phyloP scores from a whole-genome alignment of 306 rosid genomes.

The Medicago arabica region DNA sequence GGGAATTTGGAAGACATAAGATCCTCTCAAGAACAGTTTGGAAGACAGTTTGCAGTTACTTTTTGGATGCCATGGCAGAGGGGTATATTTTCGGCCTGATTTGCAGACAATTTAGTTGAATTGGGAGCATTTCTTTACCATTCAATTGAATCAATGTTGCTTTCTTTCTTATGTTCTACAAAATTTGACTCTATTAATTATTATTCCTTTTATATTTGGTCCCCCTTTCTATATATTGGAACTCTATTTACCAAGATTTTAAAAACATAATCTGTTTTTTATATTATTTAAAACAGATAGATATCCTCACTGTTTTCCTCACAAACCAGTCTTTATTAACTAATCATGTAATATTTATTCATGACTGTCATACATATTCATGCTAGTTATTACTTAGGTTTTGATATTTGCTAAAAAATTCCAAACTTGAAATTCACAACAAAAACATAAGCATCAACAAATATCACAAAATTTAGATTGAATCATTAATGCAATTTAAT shows the following conservation, averaged over 20 bases:
- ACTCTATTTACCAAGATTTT: neutral
- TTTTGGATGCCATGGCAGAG: too few relatives aligned
- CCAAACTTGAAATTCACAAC: too few relatives aligned
- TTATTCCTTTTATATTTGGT: slow-evolving; percentile 11
- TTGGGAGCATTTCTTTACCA: neutral
- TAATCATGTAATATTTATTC: neutral
- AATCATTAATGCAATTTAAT: too few relatives aligned
- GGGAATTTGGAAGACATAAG: too few relatives aligned
- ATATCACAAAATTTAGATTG: too few relatives aligned
- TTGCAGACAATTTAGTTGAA: neutral
- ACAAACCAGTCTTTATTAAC: neutral
- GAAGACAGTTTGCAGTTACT: too few relatives aligned
- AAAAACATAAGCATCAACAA: too few relatives aligned
- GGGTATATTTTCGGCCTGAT: too few relatives aligned
- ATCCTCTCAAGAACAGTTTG: too few relatives aligned
- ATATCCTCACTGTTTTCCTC: slow-evolving; percentile 27
- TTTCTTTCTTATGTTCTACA: neutral
- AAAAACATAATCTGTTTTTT: slow-evolving; percentile 1
- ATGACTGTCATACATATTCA: too few relatives aligned
- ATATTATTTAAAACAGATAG: slow-evolving; percentile 51
- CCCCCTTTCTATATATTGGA: neutral
- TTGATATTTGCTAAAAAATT: too few relatives aligned
- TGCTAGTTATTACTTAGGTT: too few relatives aligned
- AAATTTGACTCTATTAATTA: neutral
- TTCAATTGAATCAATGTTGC: slow-evolving; percentile 4